Evolutionary conservation across 2,329 filamentous ascomycete genomes (phyloP), one percentile per base, ranked within the genome.

Genomic region (Aaosphaeria arxii): DNA sequence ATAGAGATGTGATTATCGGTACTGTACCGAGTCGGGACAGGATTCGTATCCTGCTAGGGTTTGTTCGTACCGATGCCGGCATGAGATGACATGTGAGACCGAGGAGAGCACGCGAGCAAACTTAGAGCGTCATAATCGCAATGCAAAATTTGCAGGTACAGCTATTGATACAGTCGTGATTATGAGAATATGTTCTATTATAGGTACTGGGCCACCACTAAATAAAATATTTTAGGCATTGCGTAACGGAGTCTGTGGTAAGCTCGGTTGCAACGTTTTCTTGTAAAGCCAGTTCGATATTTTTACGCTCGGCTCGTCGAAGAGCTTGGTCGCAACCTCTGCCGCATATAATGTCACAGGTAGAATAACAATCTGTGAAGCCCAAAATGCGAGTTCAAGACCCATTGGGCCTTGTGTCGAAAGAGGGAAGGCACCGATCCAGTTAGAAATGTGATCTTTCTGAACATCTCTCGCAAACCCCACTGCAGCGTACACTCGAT

Each of bases 401-500:
- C 84, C 85, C 46, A 83, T 61, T 0, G 83, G 82, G 0, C 84
- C 84, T 11, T 60, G 62, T 50, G 69, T 78, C 30, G 83, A 74
- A 43, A 86, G 54, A 3, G 78, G 76, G 29, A 86, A 72, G 28
- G 71, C 71, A 59, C 85, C 74, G 24, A 79, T 72, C 82, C 84
- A 87, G 4, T 72, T 64, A 0, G 78, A 75, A 30, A 86, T 75
- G 33, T 75, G 69, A n/a, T 75, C 60, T 30, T 73, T 61, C 52
- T 84, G 77, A 11, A 72, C 67, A 1, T 74, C 68, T 41, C 77
- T 75, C 4, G 68, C 59, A 72, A 79, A 84, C 7, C 86, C 85
- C 0, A 76, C 75, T 6, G 81, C 81, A 5, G 79, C 75, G 64
- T 88, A 88, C 1, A 89, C 28, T 36, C 85, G 73, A 60, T 88